phyloP scores from a whole-genome alignment of 2,329 filamentous ascomycete species.

The Claviceps purpurea region DNA sequence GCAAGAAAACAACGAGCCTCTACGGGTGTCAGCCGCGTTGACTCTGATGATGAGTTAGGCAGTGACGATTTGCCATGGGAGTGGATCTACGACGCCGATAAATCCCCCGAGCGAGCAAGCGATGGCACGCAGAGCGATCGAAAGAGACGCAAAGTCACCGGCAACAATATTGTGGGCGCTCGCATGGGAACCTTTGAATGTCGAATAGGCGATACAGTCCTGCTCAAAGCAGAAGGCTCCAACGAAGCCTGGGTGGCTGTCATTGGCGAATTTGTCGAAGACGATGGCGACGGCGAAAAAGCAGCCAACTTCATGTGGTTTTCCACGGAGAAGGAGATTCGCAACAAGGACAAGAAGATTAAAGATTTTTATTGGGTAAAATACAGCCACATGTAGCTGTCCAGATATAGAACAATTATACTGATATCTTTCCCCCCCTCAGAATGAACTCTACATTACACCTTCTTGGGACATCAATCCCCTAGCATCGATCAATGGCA shows the following conservation, averaged over 20 bases:
- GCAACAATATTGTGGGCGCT: slow-evolving; percentile 58
- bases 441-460: slow-evolving; percentile 89
- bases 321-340: slow-evolving; percentile 77
- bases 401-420: not conserved
- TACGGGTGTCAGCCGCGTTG: slow-evolving; percentile 54
- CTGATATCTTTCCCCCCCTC: not conserved
- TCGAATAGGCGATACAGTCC: slow-evolving; percentile 65
- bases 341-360: slow-evolving; percentile 69
- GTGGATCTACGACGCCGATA: slow-evolving; percentile 52
- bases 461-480: slow-evolving; percentile 79
- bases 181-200: slow-evolving; percentile 73
- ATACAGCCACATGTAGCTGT: slow-evolving; percentile 7
- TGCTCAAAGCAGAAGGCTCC: slow-evolving; percentile 75
- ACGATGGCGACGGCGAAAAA: slow-evolving; percentile 53
- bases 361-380: slow-evolving; percentile 58
- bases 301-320: slow-evolving; percentile 93
- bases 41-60: slow-evolving; percentile 80
- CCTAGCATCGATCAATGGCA: slow-evolving; percentile 79
- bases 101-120: slow-evolving; percentile 10
- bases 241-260: slow-evolving; percentile 90
- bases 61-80: slow-evolving; percentile 62
- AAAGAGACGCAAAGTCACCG: slow-evolving; percentile 21
- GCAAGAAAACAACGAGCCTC: slow-evolving; percentile 9
- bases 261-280: slow-evolving; percentile 67
- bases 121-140: slow-evolving; percentile 18